A percentile compares a stretch with the other conserved stretches of the same genome.
Conservation (phyloP, 805 yeast species). For the Schwanniomyces pseudopolymorphus region DNA sequence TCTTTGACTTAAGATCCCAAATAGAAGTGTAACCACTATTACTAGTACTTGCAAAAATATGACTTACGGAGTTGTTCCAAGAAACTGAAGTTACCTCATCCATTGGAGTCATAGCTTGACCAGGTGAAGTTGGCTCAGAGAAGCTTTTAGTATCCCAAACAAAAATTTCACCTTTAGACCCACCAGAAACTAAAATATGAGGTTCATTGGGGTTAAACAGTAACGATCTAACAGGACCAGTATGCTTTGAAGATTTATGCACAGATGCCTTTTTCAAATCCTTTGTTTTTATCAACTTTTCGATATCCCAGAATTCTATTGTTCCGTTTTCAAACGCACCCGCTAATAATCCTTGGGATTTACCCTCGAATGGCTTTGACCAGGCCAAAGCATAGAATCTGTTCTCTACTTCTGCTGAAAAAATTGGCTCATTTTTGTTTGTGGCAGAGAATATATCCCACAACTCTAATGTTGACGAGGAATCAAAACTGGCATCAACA, state of each 20-base stretch:
- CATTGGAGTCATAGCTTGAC: conserved; percentile 72
- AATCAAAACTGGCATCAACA: conserved; percentile 81
- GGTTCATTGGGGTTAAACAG: conserved; percentile 75
- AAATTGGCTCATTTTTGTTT: conserved; percentile 28
- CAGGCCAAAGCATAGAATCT: conserved; percentile 79
- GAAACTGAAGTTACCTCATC: conserved; percentile 80
- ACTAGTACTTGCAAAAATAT: conserved; percentile 89
- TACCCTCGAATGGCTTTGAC: conserved; percentile 57
- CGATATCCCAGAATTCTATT: conserved; percentile 76
- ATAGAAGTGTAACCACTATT: conserved; percentile 83
- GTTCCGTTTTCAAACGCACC: conserved; percentile 88
- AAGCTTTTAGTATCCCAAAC: conserved; percentile 83
- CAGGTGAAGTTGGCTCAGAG: conserved; percentile 63
- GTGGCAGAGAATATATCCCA: conserved; percentile 61
- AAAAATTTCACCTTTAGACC: conserved; percentile 82
- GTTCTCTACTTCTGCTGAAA: conserved; percentile 34
- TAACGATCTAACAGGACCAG: conserved; percentile 68
- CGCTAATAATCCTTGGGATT: conserved; percentile 62
- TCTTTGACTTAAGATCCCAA: conserved; percentile 88
- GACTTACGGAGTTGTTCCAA: conserved; percentile 83
- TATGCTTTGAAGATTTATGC: conserved; percentile 56
- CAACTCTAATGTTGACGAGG: conserved; percentile 73
- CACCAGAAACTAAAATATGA: conserved; percentile 81
- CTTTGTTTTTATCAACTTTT: conserved; percentile 42
- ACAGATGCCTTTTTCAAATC: conserved; percentile 44